A percentile compares a stretch with the other conserved stretches of the same genome.
Evolutionary conservation across 129 eudicot genomes (phyloP).

Genomic region (Chrysanthemum makinoi): DNA sequence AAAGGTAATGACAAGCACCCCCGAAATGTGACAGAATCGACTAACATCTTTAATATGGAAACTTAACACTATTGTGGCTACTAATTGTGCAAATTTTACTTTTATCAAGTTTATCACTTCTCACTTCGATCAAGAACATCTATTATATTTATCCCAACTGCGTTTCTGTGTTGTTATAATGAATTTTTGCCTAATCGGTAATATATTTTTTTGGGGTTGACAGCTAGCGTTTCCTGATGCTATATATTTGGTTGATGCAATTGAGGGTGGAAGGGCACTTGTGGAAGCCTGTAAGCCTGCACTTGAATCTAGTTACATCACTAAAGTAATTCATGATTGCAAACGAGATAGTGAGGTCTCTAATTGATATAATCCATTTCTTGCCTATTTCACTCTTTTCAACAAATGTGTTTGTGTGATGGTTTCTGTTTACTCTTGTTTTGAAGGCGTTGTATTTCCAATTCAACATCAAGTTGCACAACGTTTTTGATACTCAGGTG

Average conservation of each 20-base stretch:
- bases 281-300: constrained; percentile 99
- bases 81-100: background rate
- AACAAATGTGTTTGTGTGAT: constrained; percentile 5
- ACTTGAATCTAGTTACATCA: constrained; percentile 91
- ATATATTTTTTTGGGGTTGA: background rate
- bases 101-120: background rate
- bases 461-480: constrained; percentile 89
- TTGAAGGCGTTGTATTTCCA: constrained; percentile 91
- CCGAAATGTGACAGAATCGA: too few species aligned
- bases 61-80: background rate
- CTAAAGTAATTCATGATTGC: constrained; percentile 99
- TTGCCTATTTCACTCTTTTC: constrained; percentile 12
- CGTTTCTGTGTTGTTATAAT: background rate
- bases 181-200: background rate
- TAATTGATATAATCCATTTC: constrained; percentile 30
- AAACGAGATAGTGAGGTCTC: constrained; percentile 98
- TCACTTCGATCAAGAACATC: background rate
- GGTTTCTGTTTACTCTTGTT: constrained; percentile 7
- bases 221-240: constrained; percentile 92
- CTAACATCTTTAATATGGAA: too few species aligned
- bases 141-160: background rate
- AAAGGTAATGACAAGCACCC: too few species aligned
- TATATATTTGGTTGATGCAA: constrained; percentile 84
- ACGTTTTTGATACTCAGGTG: constrained; percentile 97
- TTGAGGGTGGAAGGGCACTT: constrained; percentile 70